Conservation (phyloP, 345 rosid species). For the Eucalyptus cloeziana region DNA sequence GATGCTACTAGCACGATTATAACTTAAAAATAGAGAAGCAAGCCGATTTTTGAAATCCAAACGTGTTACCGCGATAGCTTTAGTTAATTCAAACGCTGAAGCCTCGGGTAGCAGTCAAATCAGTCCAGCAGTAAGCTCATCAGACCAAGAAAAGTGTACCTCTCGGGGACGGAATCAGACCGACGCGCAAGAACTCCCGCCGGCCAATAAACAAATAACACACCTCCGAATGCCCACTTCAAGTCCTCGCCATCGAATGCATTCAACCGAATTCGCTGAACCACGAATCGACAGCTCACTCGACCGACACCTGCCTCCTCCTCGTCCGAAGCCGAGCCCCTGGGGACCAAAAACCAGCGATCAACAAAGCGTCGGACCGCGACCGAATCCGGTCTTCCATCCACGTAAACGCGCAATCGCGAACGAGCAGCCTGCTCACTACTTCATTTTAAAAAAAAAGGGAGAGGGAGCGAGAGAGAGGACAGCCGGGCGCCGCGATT, state of each 20-base stretch:
- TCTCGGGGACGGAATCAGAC: background rate
- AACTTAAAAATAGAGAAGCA: background rate
- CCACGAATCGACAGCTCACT: background rate
- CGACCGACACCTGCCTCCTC: background rate
- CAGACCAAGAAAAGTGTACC: background rate
- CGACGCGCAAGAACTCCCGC: background rate
- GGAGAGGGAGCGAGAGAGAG: background rate
- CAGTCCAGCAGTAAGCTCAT: background rate
- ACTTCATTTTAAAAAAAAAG: background rate
- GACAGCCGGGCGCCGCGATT: background rate
- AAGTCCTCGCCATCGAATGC: background rate
- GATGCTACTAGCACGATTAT: background rate
- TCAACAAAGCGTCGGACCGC: background rate
- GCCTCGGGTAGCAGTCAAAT: background rate
- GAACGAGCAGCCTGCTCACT: background rate
- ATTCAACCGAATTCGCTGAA: background rate
- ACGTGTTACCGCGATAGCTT: background rate
- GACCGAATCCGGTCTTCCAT: background rate
- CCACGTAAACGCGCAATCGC: background rate
- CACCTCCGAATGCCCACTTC: background rate
- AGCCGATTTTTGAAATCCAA: background rate
- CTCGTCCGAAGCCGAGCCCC: background rate
- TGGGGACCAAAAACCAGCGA: background rate
- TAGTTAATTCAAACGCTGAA: background rate
- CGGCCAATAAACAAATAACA: background rate